Percentiles rank a stretch among this genome's conserved stretches.
Conservation (phyloP, 805 yeast species). For the Candida ovalis region DNA sequence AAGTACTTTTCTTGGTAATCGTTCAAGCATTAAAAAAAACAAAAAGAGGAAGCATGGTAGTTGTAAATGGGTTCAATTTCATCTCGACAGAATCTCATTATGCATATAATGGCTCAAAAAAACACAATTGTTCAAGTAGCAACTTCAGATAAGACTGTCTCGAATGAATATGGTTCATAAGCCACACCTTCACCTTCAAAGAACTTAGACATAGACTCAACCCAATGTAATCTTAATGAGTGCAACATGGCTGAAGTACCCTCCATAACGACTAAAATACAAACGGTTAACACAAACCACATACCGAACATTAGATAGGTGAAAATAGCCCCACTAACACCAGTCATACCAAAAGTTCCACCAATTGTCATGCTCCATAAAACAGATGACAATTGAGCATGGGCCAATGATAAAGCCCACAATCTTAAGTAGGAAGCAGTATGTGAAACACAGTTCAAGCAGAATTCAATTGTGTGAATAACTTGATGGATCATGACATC, state of each 20-base stretch:
- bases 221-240: slow-evolving; percentile 98
- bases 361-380: slow-evolving; percentile 94
- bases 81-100: not conserved
- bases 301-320: slow-evolving; percentile 81
- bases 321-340: slow-evolving; percentile 63
- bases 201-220: slow-evolving; percentile 97
- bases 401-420: slow-evolving; percentile 97
- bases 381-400: slow-evolving; percentile 92
- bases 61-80: not conserved
- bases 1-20: not conserved
- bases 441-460: slow-evolving; percentile 96
- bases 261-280: slow-evolving; percentile 93
- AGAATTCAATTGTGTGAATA: slow-evolving; percentile 95
- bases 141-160: slow-evolving; percentile 20
- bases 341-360: slow-evolving; percentile 67
- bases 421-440: slow-evolving; percentile 94
- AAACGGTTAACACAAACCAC: slow-evolving; percentile 93
- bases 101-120: not conserved
- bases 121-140: too few relatives aligned
- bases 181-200: slow-evolving; percentile 95
- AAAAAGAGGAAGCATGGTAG: not conserved
- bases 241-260: slow-evolving; percentile 99
- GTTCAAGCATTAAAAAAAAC: slow-evolving; percentile 20
- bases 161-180: slow-evolving; percentile 83
- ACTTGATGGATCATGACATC: slow-evolving; percentile 96